phyloP scores from a whole-genome alignment of 352 stramenopile genomes.

The Pythium volutum region DNA sequence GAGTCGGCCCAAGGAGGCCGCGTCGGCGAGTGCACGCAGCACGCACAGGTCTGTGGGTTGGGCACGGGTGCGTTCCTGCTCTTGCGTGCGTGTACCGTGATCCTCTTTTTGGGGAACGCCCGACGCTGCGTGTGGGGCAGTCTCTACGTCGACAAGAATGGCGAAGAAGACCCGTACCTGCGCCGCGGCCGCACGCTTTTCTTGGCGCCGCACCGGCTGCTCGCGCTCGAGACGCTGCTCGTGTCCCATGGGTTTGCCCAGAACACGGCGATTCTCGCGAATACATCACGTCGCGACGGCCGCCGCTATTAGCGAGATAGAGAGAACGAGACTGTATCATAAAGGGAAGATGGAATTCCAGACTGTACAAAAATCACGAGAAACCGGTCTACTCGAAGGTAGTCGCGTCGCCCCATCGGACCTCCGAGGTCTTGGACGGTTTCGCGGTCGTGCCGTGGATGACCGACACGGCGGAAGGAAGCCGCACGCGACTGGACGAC shows the following conservation, averaged over 20 bases:
- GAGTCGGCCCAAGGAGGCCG: constrained; percentile 41
- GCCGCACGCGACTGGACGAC: constrained; percentile 28
- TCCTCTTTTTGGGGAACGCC: constrained; percentile 81
- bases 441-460: constrained; percentile 8
- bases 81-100: constrained; percentile 74
- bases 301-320: constrained; percentile 46
- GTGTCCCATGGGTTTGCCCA: constrained; percentile 70
- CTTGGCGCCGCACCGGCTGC: constrained; percentile 48
- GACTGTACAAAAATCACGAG: neutral
- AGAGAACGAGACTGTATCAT: neutral
- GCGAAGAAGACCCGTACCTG: constrained; percentile 81
- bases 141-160: constrained; percentile 85
- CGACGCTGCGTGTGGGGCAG: constrained; percentile 79
- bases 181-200: constrained; percentile 74
- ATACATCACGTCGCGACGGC: constrained; percentile 74
- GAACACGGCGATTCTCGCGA: constrained; percentile 75
- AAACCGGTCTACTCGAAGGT: constrained; percentile 4
- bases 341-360: neutral
- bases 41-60: constrained; percentile 60
- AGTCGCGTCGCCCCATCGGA: constrained; percentile 10
- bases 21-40: constrained; percentile 73
- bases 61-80: constrained; percentile 65
- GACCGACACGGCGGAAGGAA: constrained; percentile 2
- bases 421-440: constrained; percentile 1
- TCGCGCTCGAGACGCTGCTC: constrained; percentile 67